A percentile compares a stretch with the other conserved stretches of the same genome.
phyloP scores from a whole-genome alignment of 345 rosid genomes.

The Arabis alpina region DNA sequence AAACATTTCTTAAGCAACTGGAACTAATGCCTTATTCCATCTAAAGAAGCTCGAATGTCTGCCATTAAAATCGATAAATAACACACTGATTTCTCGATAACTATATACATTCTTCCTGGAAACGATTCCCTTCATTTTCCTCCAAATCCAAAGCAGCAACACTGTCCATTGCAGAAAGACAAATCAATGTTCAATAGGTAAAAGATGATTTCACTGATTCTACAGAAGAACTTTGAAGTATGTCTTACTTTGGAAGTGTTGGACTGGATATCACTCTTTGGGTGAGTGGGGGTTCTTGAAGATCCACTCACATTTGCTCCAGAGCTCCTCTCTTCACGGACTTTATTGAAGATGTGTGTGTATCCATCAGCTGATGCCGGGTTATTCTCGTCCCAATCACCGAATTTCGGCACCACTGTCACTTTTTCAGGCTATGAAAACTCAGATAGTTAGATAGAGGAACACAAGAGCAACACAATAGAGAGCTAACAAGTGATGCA shows the following conservation, averaged over 20 bases:
- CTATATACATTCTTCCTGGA: constrained; percentile 31
- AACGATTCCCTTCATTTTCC: constrained; percentile 49
- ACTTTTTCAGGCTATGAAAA: constrained; percentile 61
- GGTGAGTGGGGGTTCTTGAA: constrained; percentile 49
- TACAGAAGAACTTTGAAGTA: background rate
- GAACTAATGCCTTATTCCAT: constrained; percentile 26
- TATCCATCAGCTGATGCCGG: constrained; percentile 86
- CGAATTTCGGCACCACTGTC: constrained; percentile 88
- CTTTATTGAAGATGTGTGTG: constrained; percentile 86
- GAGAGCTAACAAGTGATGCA: background rate
- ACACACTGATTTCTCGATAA: constrained; percentile 34
- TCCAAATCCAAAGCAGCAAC: constrained; percentile 57
- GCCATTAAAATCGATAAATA: constrained; percentile 12
- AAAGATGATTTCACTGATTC: background rate
- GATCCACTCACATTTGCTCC: constrained; percentile 56
- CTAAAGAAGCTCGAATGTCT: constrained; percentile 18
- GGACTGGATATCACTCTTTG: constrained; percentile 25
- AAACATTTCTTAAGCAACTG: constrained; percentile 24
- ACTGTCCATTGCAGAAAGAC: constrained; percentile 18
- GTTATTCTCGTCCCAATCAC: constrained; percentile 88
- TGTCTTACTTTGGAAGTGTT: constrained; percentile 55
- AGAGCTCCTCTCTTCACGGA: constrained; percentile 71
- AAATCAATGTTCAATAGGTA: constrained; percentile 7
- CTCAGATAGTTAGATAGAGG: background rate
- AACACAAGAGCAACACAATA: background rate